These are phyloP conservation scores for Pseudogymnoascus sp. DNA, from an alignment of 2,329 filamentous ascomycete genomes.

Conservation along the genomic window DNA sequence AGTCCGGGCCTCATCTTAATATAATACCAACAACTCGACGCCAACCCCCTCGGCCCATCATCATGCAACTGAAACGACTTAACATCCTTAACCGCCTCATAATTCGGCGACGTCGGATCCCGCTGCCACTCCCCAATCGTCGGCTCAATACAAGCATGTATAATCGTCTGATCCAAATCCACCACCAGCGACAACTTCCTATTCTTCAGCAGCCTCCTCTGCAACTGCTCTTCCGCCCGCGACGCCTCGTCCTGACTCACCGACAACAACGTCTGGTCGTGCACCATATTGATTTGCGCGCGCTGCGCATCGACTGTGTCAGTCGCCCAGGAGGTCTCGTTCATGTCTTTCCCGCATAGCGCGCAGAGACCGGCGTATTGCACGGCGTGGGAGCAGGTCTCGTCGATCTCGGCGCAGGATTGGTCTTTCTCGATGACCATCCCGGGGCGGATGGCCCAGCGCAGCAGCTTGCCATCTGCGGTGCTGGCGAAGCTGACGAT, in stretches of 20 bases:
- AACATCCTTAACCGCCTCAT: conserved; percentile 84
- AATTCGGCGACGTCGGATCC: conserved; percentile 81
- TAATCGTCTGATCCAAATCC: conserved; percentile 96
- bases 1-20: conserved; percentile 93
- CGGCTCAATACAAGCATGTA: conserved; percentile 94
- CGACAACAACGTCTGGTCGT: conserved; percentile 80
- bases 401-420: conserved; percentile 68
- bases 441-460: conserved; percentile 68
- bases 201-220: conserved; percentile 70
- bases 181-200: conserved; percentile 90
- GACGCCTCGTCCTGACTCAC: conserved; percentile 78
- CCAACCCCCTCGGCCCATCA: conserved; percentile 64
- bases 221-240: conserved; percentile 76
- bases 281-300: conserved; percentile 89
- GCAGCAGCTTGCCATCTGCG: conserved; percentile 68
- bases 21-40: conserved; percentile 85
- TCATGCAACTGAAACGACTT: conserved; percentile 82
- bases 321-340: conserved; percentile 76
- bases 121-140: conserved; percentile 94
- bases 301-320: conserved; percentile 72
- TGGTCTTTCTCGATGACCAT: conserved; percentile 54
- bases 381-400: conserved; percentile 83
- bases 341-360: conserved; percentile 95
- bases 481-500: conserved; percentile 74
- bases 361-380: conserved; percentile 89